A percentile compares a stretch with the other conserved stretches of the same genome.
Evolutionary conservation across 495 filamentous ascomycete genomes (phyloP).

Genomic region (Paragyromitra xinjiangensis): DNA sequence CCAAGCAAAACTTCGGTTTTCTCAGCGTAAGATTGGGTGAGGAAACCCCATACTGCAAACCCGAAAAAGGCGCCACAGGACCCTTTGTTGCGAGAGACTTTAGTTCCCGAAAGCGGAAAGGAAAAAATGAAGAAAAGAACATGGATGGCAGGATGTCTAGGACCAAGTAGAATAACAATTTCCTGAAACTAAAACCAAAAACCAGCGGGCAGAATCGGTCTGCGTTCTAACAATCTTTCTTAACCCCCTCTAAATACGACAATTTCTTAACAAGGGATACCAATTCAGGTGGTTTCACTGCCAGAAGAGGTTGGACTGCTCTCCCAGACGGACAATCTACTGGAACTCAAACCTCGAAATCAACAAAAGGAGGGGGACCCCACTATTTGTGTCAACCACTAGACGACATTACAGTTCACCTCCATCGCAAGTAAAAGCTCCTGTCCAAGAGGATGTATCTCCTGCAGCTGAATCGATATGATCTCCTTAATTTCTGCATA

Average conservation of each 20-base stretch:
- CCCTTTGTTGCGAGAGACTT: not conserved
- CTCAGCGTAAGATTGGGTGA: not conserved
- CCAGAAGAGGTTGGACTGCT: not conserved
- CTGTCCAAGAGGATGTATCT: not conserved
- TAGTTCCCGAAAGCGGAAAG: not conserved
- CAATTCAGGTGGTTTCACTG: not conserved
- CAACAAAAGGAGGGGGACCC: not conserved
- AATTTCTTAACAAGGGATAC: not conserved
- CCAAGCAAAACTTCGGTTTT: not conserved
- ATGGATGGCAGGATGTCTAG: no score
- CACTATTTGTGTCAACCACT: not conserved
- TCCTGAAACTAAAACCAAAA: not conserved
- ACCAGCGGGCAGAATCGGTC: not conserved
- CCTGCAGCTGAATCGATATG: not conserved
- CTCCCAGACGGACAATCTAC: not conserved
- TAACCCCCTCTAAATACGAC: not conserved
- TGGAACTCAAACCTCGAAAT: not conserved
- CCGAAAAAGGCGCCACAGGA: not conserved
- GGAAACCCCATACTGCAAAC: no score
- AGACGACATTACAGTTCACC: not conserved
- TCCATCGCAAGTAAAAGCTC: not conserved
- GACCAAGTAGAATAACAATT: not conserved
- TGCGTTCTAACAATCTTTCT: not conserved
- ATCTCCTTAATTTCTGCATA: not conserved
- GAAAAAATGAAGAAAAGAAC: not conserved